Evolutionary conservation across 306 rosid genomes (phyloP), one percentile per base, ranked within the genome.

Genomic region (Dicorynia guianensis): DNA sequence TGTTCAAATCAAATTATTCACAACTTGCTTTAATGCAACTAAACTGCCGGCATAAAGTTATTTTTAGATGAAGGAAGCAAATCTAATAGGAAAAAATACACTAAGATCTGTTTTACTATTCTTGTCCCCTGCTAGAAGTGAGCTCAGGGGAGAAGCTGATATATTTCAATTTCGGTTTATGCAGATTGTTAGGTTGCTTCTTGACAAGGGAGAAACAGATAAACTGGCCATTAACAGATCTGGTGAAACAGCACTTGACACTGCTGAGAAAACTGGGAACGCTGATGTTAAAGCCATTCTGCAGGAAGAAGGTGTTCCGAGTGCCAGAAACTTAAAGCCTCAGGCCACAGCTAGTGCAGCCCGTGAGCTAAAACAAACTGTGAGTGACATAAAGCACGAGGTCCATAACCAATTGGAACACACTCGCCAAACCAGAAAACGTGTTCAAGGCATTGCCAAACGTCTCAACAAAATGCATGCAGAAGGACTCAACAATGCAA

Each of bases 401-500:
- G 98, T 96, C 8, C 98, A 92, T 46, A 47, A 90, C 88, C 98
- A 96, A 79, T 83, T 96, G 13, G 98, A 96, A 69, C 99, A 96
- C 85, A 96, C 99, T 5, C 90, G 97, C 8, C 98, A 96, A 59
- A 96, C 99, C 40, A 68, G 98, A 81, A 91, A 92, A 71, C 93
- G 97, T 0, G 99, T 96, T 3, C 98, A 90, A 80, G 99, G 98
- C 76, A 96, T 96, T 3, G 99, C 98, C n/a, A 90, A 96, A 67
- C 93, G 99, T 1, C 85, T 96, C 11, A 90, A 92, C 89, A 96
- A 92, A 77, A 92, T 96, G 99, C 97, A 96, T 50, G 7, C 86
- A 0, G 99, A 92, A 70, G 99, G 99, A 25, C 98, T 96, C 30
- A 88, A 96, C 93, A 96, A 96, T 63, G 99, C 99, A 20, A 96